Evolutionary conservation across 2,329 filamentous ascomycete species (phyloP), one percentile per base, ranked within the genome.

Genomic region (Didymella pinodella): DNA sequence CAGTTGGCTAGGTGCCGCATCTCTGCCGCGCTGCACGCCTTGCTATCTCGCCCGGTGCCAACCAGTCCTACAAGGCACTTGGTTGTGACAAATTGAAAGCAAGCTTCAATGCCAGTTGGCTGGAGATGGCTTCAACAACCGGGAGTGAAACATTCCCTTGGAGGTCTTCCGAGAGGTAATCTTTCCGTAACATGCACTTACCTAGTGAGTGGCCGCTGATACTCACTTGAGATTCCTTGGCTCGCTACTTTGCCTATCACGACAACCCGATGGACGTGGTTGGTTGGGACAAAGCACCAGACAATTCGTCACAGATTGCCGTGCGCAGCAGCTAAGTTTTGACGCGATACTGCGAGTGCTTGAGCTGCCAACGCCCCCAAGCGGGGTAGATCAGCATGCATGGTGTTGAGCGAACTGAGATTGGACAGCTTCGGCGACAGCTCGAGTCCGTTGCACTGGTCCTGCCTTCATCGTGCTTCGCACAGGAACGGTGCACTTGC

Each of bases 341-440:
- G 49, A 14, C 36, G 48, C 22, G 44, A 22, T 32, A 25, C 29
- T 34, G 20, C 7, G 31, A 11, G 31, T 14, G 14, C 8, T 11
- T 11, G 11, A 25, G 38, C 11, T 51, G 54, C 44, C 29, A 48
- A 45, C 54, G 49, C 56, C 55, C 32, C 49, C 34, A 54, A 58
- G 56, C 50, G 56, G 56, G 56, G 56, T 54, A 49, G 56, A 48
- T 58, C 31, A 40, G 49, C 44, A 18, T 46, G 29, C 43, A 40
- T 31, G n/a, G 25, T 18, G 44, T 10, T 31, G 44, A 28, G n/a
- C 26, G 16, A 31, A 18, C 11, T 46, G 28, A 28, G 26, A 46
- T 46, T 46, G 44, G 28, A 46, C 10, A 20, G 44, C 28, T 20
- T 29, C 28, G 12, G 20, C 44, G 44, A 46, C 28, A 11, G 43